These are phyloP conservation scores for Angomonas ambiguus DNA, from an alignment of 208 protist species.

Conservation along the genomic window DNA sequence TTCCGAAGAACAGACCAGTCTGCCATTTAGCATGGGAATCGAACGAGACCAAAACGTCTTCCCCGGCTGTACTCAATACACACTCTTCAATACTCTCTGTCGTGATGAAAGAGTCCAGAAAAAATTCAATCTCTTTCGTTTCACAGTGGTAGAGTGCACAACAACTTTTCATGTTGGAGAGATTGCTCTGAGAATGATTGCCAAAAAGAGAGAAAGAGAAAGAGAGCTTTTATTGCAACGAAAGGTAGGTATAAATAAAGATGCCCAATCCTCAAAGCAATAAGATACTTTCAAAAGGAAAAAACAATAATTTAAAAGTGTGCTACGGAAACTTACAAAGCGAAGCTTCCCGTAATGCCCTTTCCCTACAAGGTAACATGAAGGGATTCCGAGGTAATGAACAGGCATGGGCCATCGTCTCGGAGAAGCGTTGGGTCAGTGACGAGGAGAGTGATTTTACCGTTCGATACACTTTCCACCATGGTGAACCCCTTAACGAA, in stretches of 20 bases:
- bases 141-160: not conserved
- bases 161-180: not conserved
- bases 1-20: not conserved
- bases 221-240: not conserved
- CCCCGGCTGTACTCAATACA: not conserved
- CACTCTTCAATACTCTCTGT: not conserved
- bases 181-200: too few species aligned
- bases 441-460: slow-evolving; percentile 43
- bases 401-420: slow-evolving; percentile 44
- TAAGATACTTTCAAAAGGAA: too few species aligned
- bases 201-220: not conserved
- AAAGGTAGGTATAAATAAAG: too few species aligned
- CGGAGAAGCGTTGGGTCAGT: slow-evolving; percentile 28
- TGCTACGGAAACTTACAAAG: too few species aligned
- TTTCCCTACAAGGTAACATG: not conserved
- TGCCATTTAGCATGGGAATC: not conserved
- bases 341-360: not conserved
- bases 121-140: not conserved
- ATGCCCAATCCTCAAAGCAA: too few species aligned
- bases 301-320: too few species aligned
- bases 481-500: slow-evolving; percentile 53
- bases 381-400: slow-evolving; percentile 43
- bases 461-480: slow-evolving; percentile 39
- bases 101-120: not conserved
- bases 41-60: not conserved